These are phyloP conservation scores for Beauveria sp. DNA, from an alignment of 2,329 filamentous ascomycete species.

Conservation along the genomic window DNA sequence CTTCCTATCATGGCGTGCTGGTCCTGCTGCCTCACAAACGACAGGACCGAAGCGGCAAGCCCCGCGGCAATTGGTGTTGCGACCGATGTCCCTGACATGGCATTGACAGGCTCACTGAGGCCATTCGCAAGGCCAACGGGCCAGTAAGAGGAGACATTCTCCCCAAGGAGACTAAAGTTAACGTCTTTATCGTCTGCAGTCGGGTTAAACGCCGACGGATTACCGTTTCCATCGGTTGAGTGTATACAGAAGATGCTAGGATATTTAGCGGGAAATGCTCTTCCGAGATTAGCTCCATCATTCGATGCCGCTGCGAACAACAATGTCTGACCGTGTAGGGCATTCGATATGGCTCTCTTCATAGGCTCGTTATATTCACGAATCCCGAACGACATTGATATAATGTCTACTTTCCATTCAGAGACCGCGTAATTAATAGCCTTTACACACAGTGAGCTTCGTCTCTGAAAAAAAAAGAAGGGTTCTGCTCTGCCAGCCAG, in stretches of 20 bases:
- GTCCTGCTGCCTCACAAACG: not conserved
- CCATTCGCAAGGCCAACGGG: not conserved
- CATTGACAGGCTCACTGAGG: not conserved
- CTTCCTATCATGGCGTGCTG: not conserved
- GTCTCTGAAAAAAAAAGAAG: not conserved
- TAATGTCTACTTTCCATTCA: not conserved
- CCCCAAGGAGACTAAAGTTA: not conserved
- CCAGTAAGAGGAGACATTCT: not conserved
- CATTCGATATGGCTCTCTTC: not conserved
- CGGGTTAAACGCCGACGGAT: not conserved
- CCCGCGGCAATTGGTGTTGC: slow-evolving; percentile 3
- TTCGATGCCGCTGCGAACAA: slow-evolving; percentile 1
- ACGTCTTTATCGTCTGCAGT: slow-evolving; percentile 1
- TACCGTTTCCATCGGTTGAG: slow-evolving; percentile 5
- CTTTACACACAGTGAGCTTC: not conserved
- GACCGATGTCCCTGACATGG: not conserved
- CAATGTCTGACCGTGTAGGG: not conserved
- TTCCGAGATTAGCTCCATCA: not conserved
- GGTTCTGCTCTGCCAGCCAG: not conserved
- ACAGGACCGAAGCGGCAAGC: not conserved
- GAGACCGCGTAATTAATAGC: not conserved
- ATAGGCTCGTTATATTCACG: not conserved
- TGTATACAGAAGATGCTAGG: not conserved
- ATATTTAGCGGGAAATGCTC: slow-evolving; percentile 1
- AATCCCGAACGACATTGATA: slow-evolving; percentile 4